Conservation (phyloP, 176 grass and related monocot species). For the Triticum timopheevii region DNA sequence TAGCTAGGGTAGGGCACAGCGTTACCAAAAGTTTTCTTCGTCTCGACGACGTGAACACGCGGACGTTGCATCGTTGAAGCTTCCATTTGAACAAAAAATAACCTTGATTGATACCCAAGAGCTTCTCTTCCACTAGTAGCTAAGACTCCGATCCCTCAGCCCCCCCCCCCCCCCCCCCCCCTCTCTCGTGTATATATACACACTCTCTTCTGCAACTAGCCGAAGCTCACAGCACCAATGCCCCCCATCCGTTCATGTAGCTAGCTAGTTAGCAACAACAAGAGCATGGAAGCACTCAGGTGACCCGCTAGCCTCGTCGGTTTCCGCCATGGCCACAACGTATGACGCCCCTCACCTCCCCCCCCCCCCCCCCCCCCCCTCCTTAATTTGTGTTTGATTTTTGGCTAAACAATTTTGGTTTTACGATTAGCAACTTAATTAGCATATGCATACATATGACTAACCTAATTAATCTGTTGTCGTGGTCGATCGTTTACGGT, state of each 20-base stretch:
- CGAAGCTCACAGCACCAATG: neutral
- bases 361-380: too few species aligned
- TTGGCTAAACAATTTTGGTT: too few species aligned
- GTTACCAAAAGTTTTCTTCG: neutral
- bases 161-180: neutral
- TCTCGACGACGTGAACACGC: constrained; percentile 31
- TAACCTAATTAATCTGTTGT: neutral
- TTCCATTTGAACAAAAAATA: constrained; percentile 42
- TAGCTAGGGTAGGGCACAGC: too few species aligned
- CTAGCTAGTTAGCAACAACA: neutral
- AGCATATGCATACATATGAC: too few species aligned
- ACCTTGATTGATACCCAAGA: neutral
- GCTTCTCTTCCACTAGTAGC: neutral
- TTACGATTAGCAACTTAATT: too few species aligned
- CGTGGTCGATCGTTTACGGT: neutral
- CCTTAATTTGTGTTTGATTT: too few species aligned
- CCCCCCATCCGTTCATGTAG: neutral
- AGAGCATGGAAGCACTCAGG: neutral
- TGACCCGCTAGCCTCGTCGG: neutral
- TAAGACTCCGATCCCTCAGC: neutral
- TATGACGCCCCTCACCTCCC: neutral
- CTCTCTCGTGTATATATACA: neutral
- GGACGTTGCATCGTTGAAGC: constrained; percentile 5
- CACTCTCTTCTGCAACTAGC: neutral
- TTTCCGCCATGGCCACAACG: constrained; percentile 26